Percentiles rank a stretch among this genome's conserved stretches.
Conservation (phyloP, 495 filamentous ascomycete species). For the Beverwykella pulmonaria region DNA sequence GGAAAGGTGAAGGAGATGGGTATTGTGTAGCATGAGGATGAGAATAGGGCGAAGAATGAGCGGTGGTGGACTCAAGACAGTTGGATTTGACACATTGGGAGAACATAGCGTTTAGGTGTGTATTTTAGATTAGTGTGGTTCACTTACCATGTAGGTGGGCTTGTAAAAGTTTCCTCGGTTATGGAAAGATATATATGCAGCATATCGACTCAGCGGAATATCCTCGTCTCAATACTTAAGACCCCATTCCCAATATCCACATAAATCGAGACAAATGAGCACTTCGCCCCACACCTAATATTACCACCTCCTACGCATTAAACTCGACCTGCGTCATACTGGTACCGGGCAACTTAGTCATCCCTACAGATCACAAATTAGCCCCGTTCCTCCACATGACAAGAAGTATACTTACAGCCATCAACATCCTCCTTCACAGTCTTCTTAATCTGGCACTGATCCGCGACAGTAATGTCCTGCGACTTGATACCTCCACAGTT, state of each 20-base stretch:
- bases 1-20: conserved; percentile 42
- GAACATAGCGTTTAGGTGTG: conserved; percentile 45
- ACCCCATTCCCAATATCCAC: too few relatives aligned
- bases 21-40: conserved; percentile 44
- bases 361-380: background rate
- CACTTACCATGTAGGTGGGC: too few relatives aligned
- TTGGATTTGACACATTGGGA: conserved; percentile 51
- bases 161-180: too few relatives aligned
- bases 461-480: conserved; percentile 50
- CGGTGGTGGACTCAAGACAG: conserved; percentile 48
- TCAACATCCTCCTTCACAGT: conserved; percentile 51
- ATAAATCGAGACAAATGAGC: too few relatives aligned
- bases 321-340: background rate
- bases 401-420: conserved; percentile 49
- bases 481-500: conserved; percentile 47
- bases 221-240: too few relatives aligned
- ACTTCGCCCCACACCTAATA: too few relatives aligned
- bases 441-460: conserved; percentile 52
- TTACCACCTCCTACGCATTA: background rate
- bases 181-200: too few relatives aligned
- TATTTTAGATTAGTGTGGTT: background rate
- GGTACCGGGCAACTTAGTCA: background rate
- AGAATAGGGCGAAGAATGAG: conserved; percentile 40
- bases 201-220: too few relatives aligned
- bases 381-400: background rate